Percentiles rank a stretch among this genome's conserved stretches.
Conservation (phyloP, 2,329 filamentous ascomycete genomes). For the Fusarium pilosicola region DNA sequence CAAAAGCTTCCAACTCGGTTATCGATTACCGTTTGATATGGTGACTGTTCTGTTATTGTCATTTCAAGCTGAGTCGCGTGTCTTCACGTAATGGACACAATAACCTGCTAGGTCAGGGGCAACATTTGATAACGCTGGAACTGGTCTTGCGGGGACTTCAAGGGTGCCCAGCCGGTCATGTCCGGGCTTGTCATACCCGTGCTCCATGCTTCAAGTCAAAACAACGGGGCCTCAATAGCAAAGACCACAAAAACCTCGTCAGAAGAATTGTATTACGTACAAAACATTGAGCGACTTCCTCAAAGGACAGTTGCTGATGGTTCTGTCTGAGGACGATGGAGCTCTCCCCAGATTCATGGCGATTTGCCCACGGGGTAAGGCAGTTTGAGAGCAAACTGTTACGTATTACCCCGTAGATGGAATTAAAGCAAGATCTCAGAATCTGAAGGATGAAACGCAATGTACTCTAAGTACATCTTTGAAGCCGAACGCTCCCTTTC, state of each 20-base stretch:
- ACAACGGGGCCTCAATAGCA: conserved; percentile 21
- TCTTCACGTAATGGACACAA: not conserved
- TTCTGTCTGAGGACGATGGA: conserved; percentile 31
- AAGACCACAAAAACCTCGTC: conserved; percentile 21
- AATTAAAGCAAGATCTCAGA: conserved; percentile 26
- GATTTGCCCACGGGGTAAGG: conserved; percentile 40
- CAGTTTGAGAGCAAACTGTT: conserved; percentile 37
- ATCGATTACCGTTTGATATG: not conserved
- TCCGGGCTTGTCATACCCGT: conserved; percentile 29
- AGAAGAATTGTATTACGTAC: conserved; percentile 41
- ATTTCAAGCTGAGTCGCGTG: not conserved
- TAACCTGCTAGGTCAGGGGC: conserved; percentile 22
- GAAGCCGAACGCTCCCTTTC: conserved; percentile 3
- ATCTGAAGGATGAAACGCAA: conserved; percentile 12
- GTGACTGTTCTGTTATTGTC: not conserved
- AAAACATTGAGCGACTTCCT: conserved; percentile 32
- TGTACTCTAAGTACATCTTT: not conserved
- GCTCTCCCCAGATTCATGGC: conserved; percentile 40
- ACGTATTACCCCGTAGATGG: conserved; percentile 39
- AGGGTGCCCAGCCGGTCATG: conserved; percentile 38
- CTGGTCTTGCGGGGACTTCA: conserved; percentile 26
- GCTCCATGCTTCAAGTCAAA: conserved; percentile 24
- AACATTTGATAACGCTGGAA: conserved; percentile 19
- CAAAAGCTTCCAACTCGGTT: not conserved
- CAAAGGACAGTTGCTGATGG: conserved; percentile 10